Evolutionary conservation across 768 basidiomycete species (phyloP).

Genomic region (Pisolithus microcarpus): DNA sequence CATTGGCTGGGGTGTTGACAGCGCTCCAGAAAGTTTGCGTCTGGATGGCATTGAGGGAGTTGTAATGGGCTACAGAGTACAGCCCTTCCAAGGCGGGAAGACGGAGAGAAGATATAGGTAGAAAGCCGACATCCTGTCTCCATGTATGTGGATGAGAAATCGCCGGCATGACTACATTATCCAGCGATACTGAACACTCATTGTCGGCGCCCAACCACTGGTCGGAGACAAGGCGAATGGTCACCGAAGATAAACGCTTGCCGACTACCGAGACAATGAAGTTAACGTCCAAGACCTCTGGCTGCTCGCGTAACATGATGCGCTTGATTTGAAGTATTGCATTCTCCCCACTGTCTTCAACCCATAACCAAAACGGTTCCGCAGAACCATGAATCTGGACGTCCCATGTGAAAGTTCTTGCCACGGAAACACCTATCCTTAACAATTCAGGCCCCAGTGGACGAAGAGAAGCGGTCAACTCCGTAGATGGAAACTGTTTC

Average conservation of each 20-base stretch:
- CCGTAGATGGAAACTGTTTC: conserved; percentile 73
- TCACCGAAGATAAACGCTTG: conserved; percentile 50
- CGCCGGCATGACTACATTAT: conserved; percentile 69
- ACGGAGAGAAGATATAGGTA: conserved; percentile 50
- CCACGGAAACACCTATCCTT: conserved; percentile 59
- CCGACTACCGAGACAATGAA: conserved; percentile 75
- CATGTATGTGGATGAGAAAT: conserved; percentile 50
- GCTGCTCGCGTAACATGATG: conserved; percentile 62
- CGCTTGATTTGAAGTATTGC: conserved; percentile 77
- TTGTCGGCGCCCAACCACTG: conserved; percentile 91
- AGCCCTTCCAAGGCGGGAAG: conserved; percentile 35
- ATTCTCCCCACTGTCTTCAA: conserved; percentile 79
- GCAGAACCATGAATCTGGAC: conserved; percentile 60
- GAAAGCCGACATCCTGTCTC: conserved; percentile 67
- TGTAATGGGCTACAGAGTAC: conserved; percentile 37
- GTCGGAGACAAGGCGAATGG: conserved; percentile 79
- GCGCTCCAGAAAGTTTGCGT: conserved; percentile 85
- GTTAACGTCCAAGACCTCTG: conserved; percentile 52
- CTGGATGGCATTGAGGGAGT: conserved; percentile 76
- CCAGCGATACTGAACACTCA: conserved; percentile 54
- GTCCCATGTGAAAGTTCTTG: conserved; percentile 75
- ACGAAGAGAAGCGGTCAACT: conserved; percentile 60
- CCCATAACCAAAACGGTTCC: conserved; percentile 95
- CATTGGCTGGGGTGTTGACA: conserved; percentile 57
- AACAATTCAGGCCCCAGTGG: conserved; percentile 84